phyloP scores from a whole-genome alignment of 2,329 filamentous ascomycete genomes.

The Arachnomyces sp. region DNA sequence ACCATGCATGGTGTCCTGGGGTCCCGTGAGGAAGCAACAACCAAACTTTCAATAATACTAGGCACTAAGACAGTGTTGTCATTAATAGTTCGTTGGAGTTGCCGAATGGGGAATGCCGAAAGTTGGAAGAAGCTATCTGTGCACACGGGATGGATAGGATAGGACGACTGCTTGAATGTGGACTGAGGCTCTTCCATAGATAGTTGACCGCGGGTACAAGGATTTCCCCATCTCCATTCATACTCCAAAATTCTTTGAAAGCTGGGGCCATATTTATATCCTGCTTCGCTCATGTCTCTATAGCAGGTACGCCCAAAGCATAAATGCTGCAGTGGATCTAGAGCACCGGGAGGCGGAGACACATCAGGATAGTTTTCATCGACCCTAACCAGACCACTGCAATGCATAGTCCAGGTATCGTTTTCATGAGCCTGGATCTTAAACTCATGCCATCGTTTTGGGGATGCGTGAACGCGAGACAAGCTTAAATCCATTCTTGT shows the following conservation, averaged over 20 bases:
- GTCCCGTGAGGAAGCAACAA: constrained; percentile 8
- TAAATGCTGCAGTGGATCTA: constrained; percentile 3
- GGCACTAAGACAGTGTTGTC: constrained; percentile 13
- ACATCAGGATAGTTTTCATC: neutral
- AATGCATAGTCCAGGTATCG: constrained; percentile 10
- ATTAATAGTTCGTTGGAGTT: constrained; percentile 7
- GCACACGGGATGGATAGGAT: constrained; percentile 23
- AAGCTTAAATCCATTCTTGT: constrained; percentile 1
- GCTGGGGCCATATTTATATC: constrained; percentile 10
- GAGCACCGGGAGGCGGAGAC: neutral
- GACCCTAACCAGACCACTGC: constrained; percentile 9
- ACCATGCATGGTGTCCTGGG: constrained; percentile 4
- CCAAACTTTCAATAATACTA: constrained; percentile 16
- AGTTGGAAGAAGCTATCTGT: constrained; percentile 21
- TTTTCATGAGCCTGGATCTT: constrained; percentile 10
- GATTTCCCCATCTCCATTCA: constrained; percentile 12
- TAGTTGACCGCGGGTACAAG: constrained; percentile 11
- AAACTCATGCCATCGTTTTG: constrained; percentile 11
- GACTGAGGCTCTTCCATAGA: constrained; percentile 12
- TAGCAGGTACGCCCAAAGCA: constrained; percentile 7
- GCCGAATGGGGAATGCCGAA: constrained; percentile 9
- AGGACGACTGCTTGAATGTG: constrained; percentile 18
- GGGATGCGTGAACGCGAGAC: neutral
- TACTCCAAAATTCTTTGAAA: constrained; percentile 10
- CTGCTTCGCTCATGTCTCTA: constrained; percentile 9